Conservation (phyloP, 2,329 filamentous ascomycete genomes). For the Paraconiothyrium sp. region DNA sequence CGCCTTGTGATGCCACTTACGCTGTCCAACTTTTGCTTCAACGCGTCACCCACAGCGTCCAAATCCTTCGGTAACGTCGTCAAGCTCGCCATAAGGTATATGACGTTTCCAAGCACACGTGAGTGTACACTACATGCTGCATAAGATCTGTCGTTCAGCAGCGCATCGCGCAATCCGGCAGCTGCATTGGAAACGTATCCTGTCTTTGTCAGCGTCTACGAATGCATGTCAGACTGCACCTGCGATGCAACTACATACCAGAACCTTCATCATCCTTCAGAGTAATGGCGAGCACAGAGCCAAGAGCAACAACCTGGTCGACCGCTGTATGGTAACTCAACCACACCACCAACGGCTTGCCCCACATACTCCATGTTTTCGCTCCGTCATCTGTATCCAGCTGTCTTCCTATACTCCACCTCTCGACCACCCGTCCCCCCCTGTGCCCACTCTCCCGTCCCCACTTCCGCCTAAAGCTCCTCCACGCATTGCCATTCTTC, state of each 20-base stretch:
- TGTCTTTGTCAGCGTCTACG: conserved; percentile 22
- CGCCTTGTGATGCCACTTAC: not conserved
- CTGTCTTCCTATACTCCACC: not conserved
- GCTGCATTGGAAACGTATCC: conserved; percentile 68
- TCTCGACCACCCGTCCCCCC: conserved; percentile 7
- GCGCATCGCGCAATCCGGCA: conserved; percentile 60
- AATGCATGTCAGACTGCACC: not conserved
- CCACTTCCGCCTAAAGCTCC: conserved; percentile 15
- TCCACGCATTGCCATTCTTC: conserved; percentile 21
- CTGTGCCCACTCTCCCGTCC: not conserved
- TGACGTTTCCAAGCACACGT: conserved; percentile 67
- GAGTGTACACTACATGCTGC: conserved; percentile 63
- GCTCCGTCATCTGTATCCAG: not conserved
- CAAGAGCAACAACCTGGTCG: conserved; percentile 75
- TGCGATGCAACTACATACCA: conserved; percentile 43
- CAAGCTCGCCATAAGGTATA: conserved; percentile 68
- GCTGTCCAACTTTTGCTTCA: conserved; percentile 28
- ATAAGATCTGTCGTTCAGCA: conserved; percentile 51
- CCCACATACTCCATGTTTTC: conserved; percentile 76
- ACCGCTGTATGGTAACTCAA: conserved; percentile 68
- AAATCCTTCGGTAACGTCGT: conserved; percentile 32
- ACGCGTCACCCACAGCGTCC: conserved; percentile 29
- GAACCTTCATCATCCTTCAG: conserved; percentile 60
- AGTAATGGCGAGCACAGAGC: conserved; percentile 76
- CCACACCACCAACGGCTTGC: conserved; percentile 64